These are phyloP conservation scores for Tolypocladium album DNA, from an alignment of 2,329 filamentous ascomycete genomes.

Conservation along the genomic window DNA sequence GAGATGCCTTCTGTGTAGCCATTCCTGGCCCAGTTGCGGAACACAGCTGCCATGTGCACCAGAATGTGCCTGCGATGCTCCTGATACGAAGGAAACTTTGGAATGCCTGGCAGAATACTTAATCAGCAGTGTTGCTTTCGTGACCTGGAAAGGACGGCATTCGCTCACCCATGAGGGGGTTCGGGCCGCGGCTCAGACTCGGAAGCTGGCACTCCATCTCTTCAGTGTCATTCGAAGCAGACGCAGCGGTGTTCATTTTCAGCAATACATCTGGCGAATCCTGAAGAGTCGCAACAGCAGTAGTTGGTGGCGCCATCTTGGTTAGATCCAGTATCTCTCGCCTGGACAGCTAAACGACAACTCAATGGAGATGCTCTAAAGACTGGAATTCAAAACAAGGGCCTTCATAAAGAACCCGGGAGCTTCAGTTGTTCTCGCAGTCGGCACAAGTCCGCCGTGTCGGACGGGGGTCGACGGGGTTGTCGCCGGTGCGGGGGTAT, in stretches of 20 bases:
- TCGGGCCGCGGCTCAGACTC: constrained; percentile 12
- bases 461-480: too few relatives aligned
- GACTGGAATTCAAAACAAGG: neutral
- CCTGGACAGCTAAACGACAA: too few relatives aligned
- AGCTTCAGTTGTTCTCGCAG: neutral
- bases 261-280: neutral
- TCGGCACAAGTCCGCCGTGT: neutral
- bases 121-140: neutral
- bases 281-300: constrained; percentile 1
- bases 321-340: neutral
- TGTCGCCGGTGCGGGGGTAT: neutral
- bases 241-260: constrained; percentile 1
- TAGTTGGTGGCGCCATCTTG: constrained; percentile 7
- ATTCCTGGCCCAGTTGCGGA: constrained; percentile 27
- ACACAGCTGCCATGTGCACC: constrained; percentile 51
- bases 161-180: constrained; percentile 10
- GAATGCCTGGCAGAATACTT: constrained; percentile 23
- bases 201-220: constrained; percentile 8
- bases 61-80: constrained; percentile 51
- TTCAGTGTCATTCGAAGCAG: neutral
- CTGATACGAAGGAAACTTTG: constrained; percentile 26
- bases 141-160: neutral
- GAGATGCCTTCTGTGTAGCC: constrained; percentile 20
- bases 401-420: neutral
- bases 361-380: neutral